Conservation (phyloP, 345 rosid genomes). For the Corchorus olitorius region DNA sequence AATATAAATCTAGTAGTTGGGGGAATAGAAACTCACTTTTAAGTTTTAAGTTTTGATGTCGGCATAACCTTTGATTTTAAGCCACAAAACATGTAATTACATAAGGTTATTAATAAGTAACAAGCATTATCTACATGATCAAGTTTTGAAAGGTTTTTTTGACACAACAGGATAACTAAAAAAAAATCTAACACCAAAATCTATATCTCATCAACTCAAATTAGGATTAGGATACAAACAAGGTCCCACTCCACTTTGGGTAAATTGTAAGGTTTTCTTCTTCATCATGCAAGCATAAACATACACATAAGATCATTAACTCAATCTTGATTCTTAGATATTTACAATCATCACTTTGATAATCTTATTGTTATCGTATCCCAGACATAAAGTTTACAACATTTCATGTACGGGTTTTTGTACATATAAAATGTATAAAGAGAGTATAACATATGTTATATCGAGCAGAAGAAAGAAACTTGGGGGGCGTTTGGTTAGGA, state of each 20-base stretch:
- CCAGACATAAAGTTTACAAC: too few species aligned
- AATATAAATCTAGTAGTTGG: background rate
- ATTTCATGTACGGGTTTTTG: too few species aligned
- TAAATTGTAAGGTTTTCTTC: background rate
- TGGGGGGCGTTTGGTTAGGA: too few species aligned
- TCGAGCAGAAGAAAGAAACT: too few species aligned
- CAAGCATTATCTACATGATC: background rate
- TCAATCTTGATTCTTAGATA: background rate
- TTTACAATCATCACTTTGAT: background rate
- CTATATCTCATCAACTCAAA: background rate
- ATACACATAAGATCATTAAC: background rate
- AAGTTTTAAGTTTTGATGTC: background rate
- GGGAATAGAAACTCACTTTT: background rate
- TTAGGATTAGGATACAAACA: background rate
- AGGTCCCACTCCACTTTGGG: background rate
- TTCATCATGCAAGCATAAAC: background rate
- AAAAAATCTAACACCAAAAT: background rate
- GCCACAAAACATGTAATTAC: slow-evolving; percentile 9
- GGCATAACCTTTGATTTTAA: background rate
- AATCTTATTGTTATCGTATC: too few species aligned
- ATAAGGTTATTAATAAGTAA: background rate
- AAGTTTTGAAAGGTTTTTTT: background rate
- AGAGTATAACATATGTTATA: too few species aligned
- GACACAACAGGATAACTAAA: background rate
- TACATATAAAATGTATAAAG: too few species aligned